A percentile compares a stretch with the other conserved stretches of the same genome.
These are phyloP conservation scores for Suillus subalutaceus DNA, from an alignment of 768 basidiomycete genomes.

Conservation along the genomic window DNA sequence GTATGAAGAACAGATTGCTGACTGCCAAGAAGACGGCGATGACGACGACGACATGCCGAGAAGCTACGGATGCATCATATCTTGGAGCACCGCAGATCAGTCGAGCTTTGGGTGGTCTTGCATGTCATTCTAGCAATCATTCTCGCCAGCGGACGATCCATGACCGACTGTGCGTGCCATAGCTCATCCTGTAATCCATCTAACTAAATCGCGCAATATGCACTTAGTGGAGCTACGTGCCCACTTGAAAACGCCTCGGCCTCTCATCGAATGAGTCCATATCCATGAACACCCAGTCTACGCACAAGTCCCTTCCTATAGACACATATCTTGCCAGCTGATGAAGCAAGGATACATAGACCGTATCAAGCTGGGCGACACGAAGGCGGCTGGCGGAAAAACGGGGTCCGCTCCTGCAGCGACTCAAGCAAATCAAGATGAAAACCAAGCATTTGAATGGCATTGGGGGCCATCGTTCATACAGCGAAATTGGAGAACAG, in stretches of 20 bases:
- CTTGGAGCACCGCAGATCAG: slow-evolving; percentile 73
- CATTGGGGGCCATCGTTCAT: slow-evolving; percentile 83
- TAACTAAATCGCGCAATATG: neutral
- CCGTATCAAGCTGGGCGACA: slow-evolving; percentile 54
- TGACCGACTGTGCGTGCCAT: slow-evolving; percentile 65
- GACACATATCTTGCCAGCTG: slow-evolving; percentile 68
- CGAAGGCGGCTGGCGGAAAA: slow-evolving; percentile 49
- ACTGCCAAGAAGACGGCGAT: slow-evolving; percentile 49
- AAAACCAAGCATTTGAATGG: slow-evolving; percentile 61
- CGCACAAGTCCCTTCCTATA: slow-evolving; percentile 54
- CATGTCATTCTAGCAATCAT: slow-evolving; percentile 84
- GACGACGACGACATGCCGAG: slow-evolving; percentile 52
- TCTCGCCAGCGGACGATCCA: slow-evolving; percentile 74
- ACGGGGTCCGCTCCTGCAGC: slow-evolving; percentile 50
- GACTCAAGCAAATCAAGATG: slow-evolving; percentile 38
- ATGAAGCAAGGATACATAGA: slow-evolving; percentile 81
- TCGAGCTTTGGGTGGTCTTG: slow-evolving; percentile 71
- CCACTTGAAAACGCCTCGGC: slow-evolving; percentile 68
- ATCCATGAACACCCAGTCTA: slow-evolving; percentile 52
- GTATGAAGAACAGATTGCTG: slow-evolving; percentile 51
- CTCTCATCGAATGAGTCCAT: slow-evolving; percentile 54
- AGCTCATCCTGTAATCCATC: neutral
- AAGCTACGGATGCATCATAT: slow-evolving; percentile 69
- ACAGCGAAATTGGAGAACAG: slow-evolving; percentile 82
- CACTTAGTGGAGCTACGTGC: slow-evolving; percentile 69